Evolutionary conservation across 1,139 yeast genomes (phyloP).

Genomic region (Candida sp.): DNA sequence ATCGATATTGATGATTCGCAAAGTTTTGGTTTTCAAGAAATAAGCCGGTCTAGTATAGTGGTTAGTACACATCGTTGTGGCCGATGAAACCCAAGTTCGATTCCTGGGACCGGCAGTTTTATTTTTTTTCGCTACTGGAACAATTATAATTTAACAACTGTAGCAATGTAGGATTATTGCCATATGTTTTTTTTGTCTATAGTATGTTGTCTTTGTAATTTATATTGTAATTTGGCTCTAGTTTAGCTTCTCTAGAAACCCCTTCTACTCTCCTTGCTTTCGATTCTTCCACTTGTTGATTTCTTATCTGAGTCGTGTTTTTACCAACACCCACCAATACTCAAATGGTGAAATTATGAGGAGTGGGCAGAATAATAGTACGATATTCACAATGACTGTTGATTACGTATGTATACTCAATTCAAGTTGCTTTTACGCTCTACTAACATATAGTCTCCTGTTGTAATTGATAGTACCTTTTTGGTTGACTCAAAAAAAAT

Average conservation of each 20-base stretch:
- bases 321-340: background rate
- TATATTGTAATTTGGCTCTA: too few species aligned
- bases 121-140: constrained; percentile 7
- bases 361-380: background rate
- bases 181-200: too few species aligned
- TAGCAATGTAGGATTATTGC: too few species aligned
- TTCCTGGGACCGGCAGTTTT: constrained; percentile 51
- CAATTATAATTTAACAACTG: background rate
- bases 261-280: too few species aligned
- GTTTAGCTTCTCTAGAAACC: too few species aligned
- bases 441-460: constrained; percentile 19
- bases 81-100: constrained; percentile 56
- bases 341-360: background rate
- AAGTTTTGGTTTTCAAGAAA: background rate
- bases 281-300: too few species aligned
- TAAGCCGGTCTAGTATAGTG: constrained; percentile 47
- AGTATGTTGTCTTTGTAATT: too few species aligned
- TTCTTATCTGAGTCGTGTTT: background rate
- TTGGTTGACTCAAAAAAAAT: constrained; percentile 72
- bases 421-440: background rate
- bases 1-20: too few species aligned
- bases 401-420: constrained; percentile 13
- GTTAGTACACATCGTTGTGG: constrained; percentile 56
- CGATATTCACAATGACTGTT: constrained; percentile 11
- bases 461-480: constrained; percentile 56